phyloP scores from a whole-genome alignment of 208 protist genomes.

The Trypanosoma congolense region DNA sequence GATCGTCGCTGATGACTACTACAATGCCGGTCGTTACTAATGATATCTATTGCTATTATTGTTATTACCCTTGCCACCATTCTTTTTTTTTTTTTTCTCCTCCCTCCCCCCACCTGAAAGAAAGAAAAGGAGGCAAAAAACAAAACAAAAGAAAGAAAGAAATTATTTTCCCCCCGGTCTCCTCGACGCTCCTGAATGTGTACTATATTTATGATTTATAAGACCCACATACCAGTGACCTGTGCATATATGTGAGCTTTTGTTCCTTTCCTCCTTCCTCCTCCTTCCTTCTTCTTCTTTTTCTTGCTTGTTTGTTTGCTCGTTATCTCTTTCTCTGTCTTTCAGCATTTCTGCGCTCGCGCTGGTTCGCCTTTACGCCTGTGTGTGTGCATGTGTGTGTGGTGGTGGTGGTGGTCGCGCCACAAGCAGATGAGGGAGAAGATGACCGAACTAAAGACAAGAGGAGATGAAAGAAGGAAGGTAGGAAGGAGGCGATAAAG shows the following conservation, averaged over 20 bases:
- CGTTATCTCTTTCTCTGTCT: constrained; percentile 3
- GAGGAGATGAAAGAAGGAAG: neutral
- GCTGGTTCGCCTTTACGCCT: too few relatives aligned
- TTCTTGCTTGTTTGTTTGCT: constrained; percentile 17
- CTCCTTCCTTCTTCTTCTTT: neutral
- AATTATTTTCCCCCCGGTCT: neutral
- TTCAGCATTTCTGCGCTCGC: too few relatives aligned
- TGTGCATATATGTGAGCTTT: too few relatives aligned
- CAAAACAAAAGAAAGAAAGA: constrained; percentile 4
- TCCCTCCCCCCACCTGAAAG: constrained; percentile 11
- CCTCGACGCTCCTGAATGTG: constrained; percentile 11
- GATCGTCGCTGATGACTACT: too few relatives aligned
- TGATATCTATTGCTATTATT: too few relatives aligned
- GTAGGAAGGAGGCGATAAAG: neutral
- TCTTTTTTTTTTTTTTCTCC: constrained; percentile 17
- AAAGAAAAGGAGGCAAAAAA: constrained; percentile 13
- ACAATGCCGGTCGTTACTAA: too few relatives aligned
- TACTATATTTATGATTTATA: constrained; percentile 1
- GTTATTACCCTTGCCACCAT: too few relatives aligned
- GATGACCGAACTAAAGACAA: neutral
- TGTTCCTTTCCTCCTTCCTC: neutral
- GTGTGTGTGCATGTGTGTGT: too few relatives aligned
- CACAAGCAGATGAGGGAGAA: constrained; percentile 12
- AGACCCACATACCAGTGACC: too few relatives aligned
- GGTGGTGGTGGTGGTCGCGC: neutral